Evolutionary conservation across 768 basidiomycete species (phyloP), one percentile per base, ranked within the genome.

Genomic region (Tephrocybe sp.): DNA sequence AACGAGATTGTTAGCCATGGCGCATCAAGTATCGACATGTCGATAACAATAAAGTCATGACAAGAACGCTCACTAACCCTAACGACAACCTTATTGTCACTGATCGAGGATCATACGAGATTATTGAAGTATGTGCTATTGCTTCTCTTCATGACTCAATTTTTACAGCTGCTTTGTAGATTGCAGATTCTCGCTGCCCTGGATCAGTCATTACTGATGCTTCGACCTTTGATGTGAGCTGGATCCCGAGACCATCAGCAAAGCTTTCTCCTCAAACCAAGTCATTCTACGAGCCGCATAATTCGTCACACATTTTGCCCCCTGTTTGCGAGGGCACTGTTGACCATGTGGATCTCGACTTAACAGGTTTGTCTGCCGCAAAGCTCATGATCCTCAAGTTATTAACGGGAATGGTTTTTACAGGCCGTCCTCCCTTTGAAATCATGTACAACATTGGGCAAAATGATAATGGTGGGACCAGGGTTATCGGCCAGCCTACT

Each of bases 371-470:
- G 73, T 38, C 16, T 19, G 15, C 39, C 13, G 38, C 42, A 3
- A 29, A 22, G 21, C 4, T 18, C 47, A 6, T 21, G 15, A 18
- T 21, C n/a, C 31, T 31, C 8, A 5, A 31, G 22, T 33, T 0
- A 39, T 24, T 38, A 18, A 50, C 34, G 27, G 29, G 6, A 21
- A 39, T 12, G 29, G 29, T n/a, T 29, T 29, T 24, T n/a, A 22
- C 58, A 89, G 94, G 94, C 43, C 83, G 84, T 18, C 84, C 91
- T n/a, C 94, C 94, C 0, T 97, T 94, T 79, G 86, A 95, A 63
- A 84, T 95, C 54, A 86, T 81, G 78, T 97, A 94, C 66, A 88
- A 91, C 56, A 81, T 92, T 46, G 90, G 86, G 1, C 78, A 80
- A 62, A 77, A 84, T 45, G 86, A 85, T 8, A 70, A 72, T 15